Conservation (phyloP, 495 filamentous ascomycete species). For the Penicillium samsonianum region DNA sequence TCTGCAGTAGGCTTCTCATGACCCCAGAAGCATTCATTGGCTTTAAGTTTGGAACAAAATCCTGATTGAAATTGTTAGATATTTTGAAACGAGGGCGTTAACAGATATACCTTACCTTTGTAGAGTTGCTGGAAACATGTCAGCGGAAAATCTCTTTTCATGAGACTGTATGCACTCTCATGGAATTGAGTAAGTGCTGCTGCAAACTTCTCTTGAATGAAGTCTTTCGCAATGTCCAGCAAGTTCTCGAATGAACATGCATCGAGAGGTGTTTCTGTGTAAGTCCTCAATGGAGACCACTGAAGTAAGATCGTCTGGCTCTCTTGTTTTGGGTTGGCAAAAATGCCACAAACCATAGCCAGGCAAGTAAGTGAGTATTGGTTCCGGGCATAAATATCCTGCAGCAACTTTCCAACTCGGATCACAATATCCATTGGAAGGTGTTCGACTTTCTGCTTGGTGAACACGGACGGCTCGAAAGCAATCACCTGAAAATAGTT, state of each 20-base stretch:
- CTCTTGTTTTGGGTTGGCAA: slow-evolving; percentile 4
- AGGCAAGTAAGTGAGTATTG: neutral
- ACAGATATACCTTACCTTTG: slow-evolving; percentile 1
- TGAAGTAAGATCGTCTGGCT: neutral
- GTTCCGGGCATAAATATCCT: neutral
- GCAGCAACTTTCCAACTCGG: slow-evolving; percentile 4
- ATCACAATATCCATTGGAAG: slow-evolving; percentile 9
- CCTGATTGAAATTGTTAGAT: neutral
- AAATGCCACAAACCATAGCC: slow-evolving; percentile 11
- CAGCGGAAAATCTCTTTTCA: slow-evolving; percentile 1
- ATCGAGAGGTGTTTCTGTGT: neutral
- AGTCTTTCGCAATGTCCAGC: neutral
- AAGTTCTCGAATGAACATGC: neutral
- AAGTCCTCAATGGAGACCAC: slow-evolving; percentile 12
- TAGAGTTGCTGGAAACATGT: neutral
- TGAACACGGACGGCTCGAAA: slow-evolving; percentile 1
- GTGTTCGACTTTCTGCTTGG: neutral
- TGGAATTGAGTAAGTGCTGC: slow-evolving; percentile 4
- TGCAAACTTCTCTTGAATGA: slow-evolving; percentile 7
- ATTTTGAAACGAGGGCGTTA: neutral
- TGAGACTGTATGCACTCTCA: neutral
- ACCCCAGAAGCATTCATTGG: slow-evolving; percentile 3
- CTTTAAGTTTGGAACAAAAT: neutral
- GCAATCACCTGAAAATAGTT: slow-evolving; percentile 4
- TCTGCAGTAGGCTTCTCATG: slow-evolving; percentile 7